These are phyloP conservation scores for Colletotrichum sp. DNA, from an alignment of 2,329 filamentous ascomycete genomes.

Conservation along the genomic window DNA sequence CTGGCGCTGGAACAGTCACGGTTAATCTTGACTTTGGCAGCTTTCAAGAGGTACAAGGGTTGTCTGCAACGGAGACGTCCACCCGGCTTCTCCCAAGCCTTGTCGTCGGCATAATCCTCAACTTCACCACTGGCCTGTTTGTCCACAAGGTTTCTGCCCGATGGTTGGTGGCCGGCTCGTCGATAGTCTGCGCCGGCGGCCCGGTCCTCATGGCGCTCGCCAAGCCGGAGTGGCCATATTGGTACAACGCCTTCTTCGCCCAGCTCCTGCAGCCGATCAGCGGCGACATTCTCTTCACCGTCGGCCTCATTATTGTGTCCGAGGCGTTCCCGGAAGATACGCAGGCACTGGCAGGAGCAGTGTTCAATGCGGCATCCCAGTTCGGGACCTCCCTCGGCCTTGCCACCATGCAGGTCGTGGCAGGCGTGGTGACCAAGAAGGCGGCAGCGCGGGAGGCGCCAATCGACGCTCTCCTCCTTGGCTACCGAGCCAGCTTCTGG, in stretches of 20 bases:
- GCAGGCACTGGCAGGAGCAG: slow-evolving; percentile 64
- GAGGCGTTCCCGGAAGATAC: slow-evolving; percentile 60
- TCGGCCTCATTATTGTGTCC: slow-evolving; percentile 59
- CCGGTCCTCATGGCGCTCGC: slow-evolving; percentile 62
- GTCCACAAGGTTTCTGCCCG: slow-evolving; percentile 45
- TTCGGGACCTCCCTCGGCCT: slow-evolving; percentile 58
- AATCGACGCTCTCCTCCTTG: slow-evolving; percentile 46
- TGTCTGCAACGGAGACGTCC: slow-evolving; percentile 37
- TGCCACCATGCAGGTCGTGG: slow-evolving; percentile 51
- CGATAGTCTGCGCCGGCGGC: slow-evolving; percentile 46
- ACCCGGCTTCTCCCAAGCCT: slow-evolving; percentile 51
- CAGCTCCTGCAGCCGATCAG: slow-evolving; percentile 46
- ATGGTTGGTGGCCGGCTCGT: slow-evolving; percentile 43
- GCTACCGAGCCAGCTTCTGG: slow-evolving; percentile 60
- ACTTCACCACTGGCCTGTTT: slow-evolving; percentile 49
- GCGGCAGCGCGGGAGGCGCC: slow-evolving; percentile 2
- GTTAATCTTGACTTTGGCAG: not conserved
- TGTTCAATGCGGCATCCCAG: slow-evolving; percentile 65
- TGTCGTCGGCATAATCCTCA: slow-evolving; percentile 46
- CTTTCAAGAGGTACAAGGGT: not conserved
- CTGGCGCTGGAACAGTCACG: not conserved
- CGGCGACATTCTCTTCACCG: slow-evolving; percentile 58
- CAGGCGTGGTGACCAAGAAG: slow-evolving; percentile 36
- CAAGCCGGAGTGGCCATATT: slow-evolving; percentile 54
- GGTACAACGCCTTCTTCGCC: slow-evolving; percentile 50